These are phyloP conservation scores for Favolaschia claudopus DNA, from an alignment of 768 basidiomycete species.

Conservation along the genomic window DNA sequence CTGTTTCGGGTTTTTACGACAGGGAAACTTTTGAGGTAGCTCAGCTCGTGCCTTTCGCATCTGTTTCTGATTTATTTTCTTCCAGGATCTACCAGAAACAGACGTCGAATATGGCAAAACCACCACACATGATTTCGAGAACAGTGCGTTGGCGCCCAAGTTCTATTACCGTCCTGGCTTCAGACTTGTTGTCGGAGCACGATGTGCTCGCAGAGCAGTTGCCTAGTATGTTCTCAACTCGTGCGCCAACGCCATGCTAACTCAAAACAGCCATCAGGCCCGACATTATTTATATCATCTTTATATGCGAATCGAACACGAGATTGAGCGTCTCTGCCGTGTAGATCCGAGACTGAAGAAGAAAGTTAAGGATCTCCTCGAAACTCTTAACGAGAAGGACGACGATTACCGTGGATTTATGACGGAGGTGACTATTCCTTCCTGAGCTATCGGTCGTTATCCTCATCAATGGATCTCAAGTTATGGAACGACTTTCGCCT, in stretches of 20 bases:
- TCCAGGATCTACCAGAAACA: conserved; percentile 5
- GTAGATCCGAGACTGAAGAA: background rate
- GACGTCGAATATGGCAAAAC: background rate
- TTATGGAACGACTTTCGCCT: conserved; percentile 1
- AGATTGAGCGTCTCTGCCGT: conserved; percentile 2
- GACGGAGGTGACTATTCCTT: background rate
- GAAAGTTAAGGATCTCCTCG: background rate
- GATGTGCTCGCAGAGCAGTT: conserved; percentile 3
- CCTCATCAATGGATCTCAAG: background rate
- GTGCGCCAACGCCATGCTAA: background rate
- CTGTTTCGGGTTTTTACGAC: conserved; percentile 13
- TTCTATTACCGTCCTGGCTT: conserved; percentile 13
- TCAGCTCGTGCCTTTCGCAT: background rate
- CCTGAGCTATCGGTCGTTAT: background rate
- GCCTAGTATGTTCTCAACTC: conserved; percentile 3
- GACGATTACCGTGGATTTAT: no score
- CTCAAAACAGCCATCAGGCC: conserved; percentile 12
- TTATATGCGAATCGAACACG: conserved; percentile 2
- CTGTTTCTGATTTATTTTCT: background rate
- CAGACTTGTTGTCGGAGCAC: conserved; percentile 14
- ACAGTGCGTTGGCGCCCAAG: background rate
- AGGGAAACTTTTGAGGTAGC: conserved; percentile 5
- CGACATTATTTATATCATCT: conserved; percentile 13
- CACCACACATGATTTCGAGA: background rate
- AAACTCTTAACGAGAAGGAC: background rate